Conservation (phyloP, 2,329 filamentous ascomycete species). For the Apiospora pterosperma region DNA sequence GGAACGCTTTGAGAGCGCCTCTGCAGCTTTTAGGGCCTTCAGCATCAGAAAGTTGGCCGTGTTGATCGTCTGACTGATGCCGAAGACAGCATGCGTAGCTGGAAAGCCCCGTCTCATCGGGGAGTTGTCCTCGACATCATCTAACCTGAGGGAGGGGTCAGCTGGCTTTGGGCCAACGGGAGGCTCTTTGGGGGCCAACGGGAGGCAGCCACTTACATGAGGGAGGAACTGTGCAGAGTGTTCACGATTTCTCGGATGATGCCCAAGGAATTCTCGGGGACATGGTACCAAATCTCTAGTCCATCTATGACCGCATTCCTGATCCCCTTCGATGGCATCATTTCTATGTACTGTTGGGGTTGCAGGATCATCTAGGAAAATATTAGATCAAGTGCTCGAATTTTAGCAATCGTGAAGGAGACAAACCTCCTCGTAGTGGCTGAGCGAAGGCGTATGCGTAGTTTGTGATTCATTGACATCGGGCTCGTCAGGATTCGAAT, state of each 20-base stretch:
- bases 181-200: no score
- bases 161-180: neutral
- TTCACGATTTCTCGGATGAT: constrained; percentile 22
- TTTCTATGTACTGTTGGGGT: constrained; percentile 17
- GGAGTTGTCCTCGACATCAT: neutral
- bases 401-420: no score
- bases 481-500: no score
- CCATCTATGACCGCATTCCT: constrained; percentile 20
- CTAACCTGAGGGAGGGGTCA: constrained; percentile 4
- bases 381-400: no score
- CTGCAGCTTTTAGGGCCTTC: neutral
- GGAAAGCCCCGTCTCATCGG: neutral
- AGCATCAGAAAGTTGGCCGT: neutral
- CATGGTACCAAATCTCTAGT: constrained; percentile 26
- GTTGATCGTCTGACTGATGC: neutral
- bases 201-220: constrained; percentile 21
- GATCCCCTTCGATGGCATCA: constrained; percentile 23
- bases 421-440: no score
- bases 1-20: neutral
- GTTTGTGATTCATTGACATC: no score
- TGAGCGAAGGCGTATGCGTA: no score
- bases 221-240: constrained; percentile 27
- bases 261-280: constrained; percentile 14
- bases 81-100: neutral
- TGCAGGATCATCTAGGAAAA: neutral